Evolutionary conservation across 768 basidiomycete genomes (phyloP).

Genomic region (Suillus cothurnatus): DNA sequence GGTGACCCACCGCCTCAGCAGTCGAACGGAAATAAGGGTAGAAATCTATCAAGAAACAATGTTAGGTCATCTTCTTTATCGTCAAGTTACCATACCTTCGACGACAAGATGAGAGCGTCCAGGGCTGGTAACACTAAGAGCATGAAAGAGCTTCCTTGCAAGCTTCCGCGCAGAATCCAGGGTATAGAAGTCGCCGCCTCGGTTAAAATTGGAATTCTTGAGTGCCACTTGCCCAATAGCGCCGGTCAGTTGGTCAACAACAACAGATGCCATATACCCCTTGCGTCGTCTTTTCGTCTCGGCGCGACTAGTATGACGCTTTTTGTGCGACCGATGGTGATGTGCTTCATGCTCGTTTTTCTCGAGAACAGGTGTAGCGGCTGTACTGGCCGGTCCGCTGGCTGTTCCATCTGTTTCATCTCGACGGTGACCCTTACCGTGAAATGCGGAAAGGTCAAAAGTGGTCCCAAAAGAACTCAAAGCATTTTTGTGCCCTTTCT

Average conservation of each 20-base stretch:
- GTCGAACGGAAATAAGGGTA: conserved; percentile 73
- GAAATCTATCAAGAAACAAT: conserved; percentile 54
- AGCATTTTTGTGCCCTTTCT: conserved; percentile 48
- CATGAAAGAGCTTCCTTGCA: conserved; percentile 67
- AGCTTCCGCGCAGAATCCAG: conserved; percentile 66
- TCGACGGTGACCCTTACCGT: conserved; percentile 13
- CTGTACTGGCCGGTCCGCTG: conserved; percentile 18
- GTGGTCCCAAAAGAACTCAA: conserved; percentile 40
- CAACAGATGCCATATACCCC: conserved; percentile 61
- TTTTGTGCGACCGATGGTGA: conserved; percentile 16
- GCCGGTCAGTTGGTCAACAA: conserved; percentile 67
- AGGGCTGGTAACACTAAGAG: conserved; percentile 60
- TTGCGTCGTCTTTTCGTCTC: conserved; percentile 44
- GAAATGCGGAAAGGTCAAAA: conserved; percentile 31
- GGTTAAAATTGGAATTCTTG: conserved; percentile 64
- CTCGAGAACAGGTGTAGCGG: conserved; percentile 13
- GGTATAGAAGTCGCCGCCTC: conserved; percentile 53
- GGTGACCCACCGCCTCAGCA: conserved; percentile 59
- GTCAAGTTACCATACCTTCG: conserved; percentile 46
- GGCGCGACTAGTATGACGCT: conserved; percentile 25
- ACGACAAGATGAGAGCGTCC: conserved; percentile 64
- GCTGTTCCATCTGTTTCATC: conserved; percentile 11
- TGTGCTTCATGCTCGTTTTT: conserved; percentile 16
- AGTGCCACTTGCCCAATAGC: conserved; percentile 73
- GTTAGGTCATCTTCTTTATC: neutral